Evolutionary conservation across 1,284 basidiomycete species (phyloP).

Genomic region (Microbotryum saponariae): DNA sequence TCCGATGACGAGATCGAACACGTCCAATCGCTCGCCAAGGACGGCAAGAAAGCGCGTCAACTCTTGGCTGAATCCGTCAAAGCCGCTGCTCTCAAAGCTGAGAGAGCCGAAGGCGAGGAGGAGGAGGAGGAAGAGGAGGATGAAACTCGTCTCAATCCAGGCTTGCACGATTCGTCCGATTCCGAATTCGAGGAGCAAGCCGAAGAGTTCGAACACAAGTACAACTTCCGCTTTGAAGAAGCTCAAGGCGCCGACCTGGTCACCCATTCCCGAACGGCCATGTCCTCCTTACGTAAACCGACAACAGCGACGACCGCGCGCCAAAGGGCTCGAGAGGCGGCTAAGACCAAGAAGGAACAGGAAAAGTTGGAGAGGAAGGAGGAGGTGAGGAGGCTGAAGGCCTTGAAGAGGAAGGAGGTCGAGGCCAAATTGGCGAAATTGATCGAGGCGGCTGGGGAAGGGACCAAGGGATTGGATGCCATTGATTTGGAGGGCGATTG

Average conservation of each 20-base stretch:
- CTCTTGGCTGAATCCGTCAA: too few relatives aligned
- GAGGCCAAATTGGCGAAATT: conserved; percentile 65
- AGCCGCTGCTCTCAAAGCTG: background rate
- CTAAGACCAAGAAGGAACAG: conserved; percentile 67
- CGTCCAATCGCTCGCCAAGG: too few relatives aligned
- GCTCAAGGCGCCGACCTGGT: conserved; percentile 68
- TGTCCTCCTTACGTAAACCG: conserved; percentile 34
- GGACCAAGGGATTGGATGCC: conserved; percentile 35
- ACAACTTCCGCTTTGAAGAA: conserved; percentile 92
- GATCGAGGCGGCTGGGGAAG: conserved; percentile 53
- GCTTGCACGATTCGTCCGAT: conserved; percentile 25
- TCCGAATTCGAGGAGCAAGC: conserved; percentile 60
- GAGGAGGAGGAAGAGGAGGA: conserved; percentile 12
- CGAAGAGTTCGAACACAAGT: conserved; percentile 69
- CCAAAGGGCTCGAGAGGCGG: conserved; percentile 68
- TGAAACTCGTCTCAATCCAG: conserved; percentile 10
- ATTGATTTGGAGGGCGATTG: conserved; percentile 53
- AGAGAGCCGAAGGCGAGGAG: background rate
- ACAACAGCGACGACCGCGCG: conserved; percentile 46
- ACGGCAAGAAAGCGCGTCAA: too few relatives aligned
- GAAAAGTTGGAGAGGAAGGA: conserved; percentile 67
- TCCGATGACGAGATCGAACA: conserved; percentile 40
- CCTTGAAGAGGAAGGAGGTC: conserved; percentile 75
- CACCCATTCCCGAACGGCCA: conserved; percentile 65
- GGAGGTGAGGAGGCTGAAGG: conserved; percentile 69